Evolutionary conservation across 768 basidiomycete species (phyloP).

Genomic region (Leccinum incarnatum): DNA sequence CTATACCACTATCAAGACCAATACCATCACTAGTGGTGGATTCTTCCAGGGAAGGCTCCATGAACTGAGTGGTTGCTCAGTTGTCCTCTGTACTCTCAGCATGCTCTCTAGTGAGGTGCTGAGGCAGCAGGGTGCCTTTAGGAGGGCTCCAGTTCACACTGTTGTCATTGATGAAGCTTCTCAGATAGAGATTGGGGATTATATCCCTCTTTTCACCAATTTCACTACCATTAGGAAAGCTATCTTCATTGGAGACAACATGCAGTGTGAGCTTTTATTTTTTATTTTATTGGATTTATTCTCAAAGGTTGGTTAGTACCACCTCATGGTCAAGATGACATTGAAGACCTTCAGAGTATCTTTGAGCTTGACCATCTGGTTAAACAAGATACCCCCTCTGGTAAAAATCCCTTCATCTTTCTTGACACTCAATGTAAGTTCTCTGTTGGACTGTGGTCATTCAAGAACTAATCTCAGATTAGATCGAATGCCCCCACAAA

Average conservation of each 20-base stretch:
- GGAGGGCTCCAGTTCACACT: constrained; percentile 39
- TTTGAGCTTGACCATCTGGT: constrained; percentile 73
- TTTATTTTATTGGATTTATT: constrained; percentile 31
- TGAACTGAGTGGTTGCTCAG: constrained; percentile 41
- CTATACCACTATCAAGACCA: constrained; percentile 46
- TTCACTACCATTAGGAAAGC: constrained; percentile 44
- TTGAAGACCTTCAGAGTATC: constrained; percentile 63
- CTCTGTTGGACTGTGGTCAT: not conserved
- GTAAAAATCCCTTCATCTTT: constrained; percentile 42
- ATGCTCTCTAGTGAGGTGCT: constrained; percentile 57
- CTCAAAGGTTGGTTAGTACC: constrained; percentile 53
- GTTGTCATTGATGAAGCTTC: constrained; percentile 66
- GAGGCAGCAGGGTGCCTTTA: constrained; percentile 21
- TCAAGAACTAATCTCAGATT: constrained; percentile 5
- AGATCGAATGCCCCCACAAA: constrained; percentile 86
- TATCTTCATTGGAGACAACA: constrained; percentile 65
- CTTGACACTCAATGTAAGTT: constrained; percentile 73
- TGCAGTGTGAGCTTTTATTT: constrained; percentile 48
- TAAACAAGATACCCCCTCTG: constrained; percentile 14
- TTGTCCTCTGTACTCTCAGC: constrained; percentile 72
- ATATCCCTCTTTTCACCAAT: constrained; percentile 41
- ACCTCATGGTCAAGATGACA: constrained; percentile 72
- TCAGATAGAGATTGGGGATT: constrained; percentile 58
- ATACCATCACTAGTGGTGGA: constrained; percentile 52
- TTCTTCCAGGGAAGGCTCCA: constrained; percentile 30